A percentile compares a stretch with the other conserved stretches of the same genome.
Evolutionary conservation across 352 stramenopile species (phyloP).

Genomic region (Globisporangium nodosum): DNA sequence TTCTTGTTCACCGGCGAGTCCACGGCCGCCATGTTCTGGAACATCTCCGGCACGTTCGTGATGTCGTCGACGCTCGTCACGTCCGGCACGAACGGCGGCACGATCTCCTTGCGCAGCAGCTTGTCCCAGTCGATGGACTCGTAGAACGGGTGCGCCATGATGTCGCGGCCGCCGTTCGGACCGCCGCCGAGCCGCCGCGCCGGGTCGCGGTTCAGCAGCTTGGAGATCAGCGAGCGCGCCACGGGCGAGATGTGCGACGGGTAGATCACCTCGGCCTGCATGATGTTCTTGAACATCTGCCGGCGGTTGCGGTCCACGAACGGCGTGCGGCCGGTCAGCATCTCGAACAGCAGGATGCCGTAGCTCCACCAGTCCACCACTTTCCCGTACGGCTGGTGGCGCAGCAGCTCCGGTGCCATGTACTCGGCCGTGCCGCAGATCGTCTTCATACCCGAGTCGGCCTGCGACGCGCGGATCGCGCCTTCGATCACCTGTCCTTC

Average conservation of each 20-base stretch:
- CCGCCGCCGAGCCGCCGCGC: constrained; percentile 88
- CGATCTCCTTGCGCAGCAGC: constrained; percentile 79
- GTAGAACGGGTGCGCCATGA: constrained; percentile 87
- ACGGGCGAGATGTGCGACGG: constrained; percentile 78
- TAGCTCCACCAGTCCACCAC: constrained; percentile 90
- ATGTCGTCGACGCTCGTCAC: constrained; percentile 79
- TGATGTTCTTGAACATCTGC: constrained; percentile 91
- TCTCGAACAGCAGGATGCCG: constrained; percentile 85
- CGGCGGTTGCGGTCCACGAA: constrained; percentile 86
- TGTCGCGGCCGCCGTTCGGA: constrained; percentile 76
- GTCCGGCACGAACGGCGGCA: constrained; percentile 73
- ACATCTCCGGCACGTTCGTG: constrained; percentile 88
- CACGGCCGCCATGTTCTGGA: constrained; percentile 85
- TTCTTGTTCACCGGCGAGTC: constrained; percentile 87
- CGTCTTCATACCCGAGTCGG: constrained; percentile 82
- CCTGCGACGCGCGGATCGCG: constrained; percentile 74
- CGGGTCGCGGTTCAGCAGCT: constrained; percentile 93
- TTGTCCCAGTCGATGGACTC: constrained; percentile 85
- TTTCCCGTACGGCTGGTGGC: constrained; percentile 84
- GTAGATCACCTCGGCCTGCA: constrained; percentile 86
- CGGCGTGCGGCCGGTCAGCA: constrained; percentile 82
- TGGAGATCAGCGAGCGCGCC: constrained; percentile 74
- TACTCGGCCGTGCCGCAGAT: constrained; percentile 88
- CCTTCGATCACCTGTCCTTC: constrained; percentile 80
- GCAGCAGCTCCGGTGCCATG: constrained; percentile 82